Base-by-base conservation (phyloP, 1,284 basidiomycete species). In the Sanghuangporus sanghuang region DNA sequence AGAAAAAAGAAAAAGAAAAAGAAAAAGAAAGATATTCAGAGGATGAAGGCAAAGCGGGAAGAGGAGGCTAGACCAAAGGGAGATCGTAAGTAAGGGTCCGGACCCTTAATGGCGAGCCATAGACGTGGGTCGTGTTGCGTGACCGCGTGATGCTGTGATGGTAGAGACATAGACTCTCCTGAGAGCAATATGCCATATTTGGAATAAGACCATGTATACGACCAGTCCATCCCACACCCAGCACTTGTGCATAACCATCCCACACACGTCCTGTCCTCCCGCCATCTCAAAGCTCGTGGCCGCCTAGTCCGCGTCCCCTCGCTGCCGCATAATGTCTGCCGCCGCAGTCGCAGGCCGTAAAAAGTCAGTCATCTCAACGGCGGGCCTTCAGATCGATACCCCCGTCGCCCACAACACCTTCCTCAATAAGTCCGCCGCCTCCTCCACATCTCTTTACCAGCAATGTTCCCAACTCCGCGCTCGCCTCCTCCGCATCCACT, bases 401-500 rank as follows among this genome's bases (percentile, higher is more conserved):
- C 89, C 87, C 61, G 80, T 90, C 70, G 86, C 85, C 67, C 84
- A 86, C 73, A 91, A 89, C 79, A 90, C 87, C 60, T 87, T 92
- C 68, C 89, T 93, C 79, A 93, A 93, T 79, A 91, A 92, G 76
- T 81, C 89, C 61, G 90, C 91, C 38, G 87, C 88, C 61, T 83
- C 87, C 70, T 89, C 88, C 18, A 88, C 89, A 23, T 92, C 90
- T 40, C 89, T 93, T 74, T 93, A 93, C 77, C 92, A 93, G 75
- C 90, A 92, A 84, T 93, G 91, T 75, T 88, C 89, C 14, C 79
- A 86, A 66, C 81, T 93, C 62, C 82, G 89, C 67, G 78, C 82
- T 57, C 85, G 87, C 69, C 85, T 93, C 72, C 79, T 89, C 76
- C 88, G 88, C 72, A 85, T 93, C 64, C 84, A 82, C 66, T 81